Conservation (phyloP, 371 early-diverging fungal species). For the Apophysomyces ossiformis region DNA sequence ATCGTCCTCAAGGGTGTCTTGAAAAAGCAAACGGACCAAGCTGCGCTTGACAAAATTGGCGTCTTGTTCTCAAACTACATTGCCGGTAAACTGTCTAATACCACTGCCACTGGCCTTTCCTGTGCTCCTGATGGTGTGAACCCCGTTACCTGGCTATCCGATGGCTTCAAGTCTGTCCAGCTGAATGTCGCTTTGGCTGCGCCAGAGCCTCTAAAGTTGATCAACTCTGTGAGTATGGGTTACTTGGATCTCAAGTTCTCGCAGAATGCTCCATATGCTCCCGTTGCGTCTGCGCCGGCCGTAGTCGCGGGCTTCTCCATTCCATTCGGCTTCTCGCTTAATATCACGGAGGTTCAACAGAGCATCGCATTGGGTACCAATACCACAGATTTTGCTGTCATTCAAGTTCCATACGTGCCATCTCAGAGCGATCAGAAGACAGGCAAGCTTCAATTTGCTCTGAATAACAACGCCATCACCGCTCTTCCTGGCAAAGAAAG, state of each 20-base stretch:
- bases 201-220: conserved; percentile 46
- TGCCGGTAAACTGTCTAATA: conserved; percentile 44
- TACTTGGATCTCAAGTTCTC: conserved; percentile 54
- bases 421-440: conserved; percentile 48
- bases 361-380: conserved; percentile 47
- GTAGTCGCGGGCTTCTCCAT: conserved; percentile 53
- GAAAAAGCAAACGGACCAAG: conserved; percentile 45
- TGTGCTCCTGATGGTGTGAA: conserved; percentile 53
- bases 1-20: conserved; percentile 55
- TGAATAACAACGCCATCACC: conserved; percentile 27
- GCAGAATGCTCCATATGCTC: conserved; percentile 46
- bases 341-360: conserved; percentile 51
- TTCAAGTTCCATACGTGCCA: conserved; percentile 45
- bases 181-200: conserved; percentile 49
- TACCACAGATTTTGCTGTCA: conserved; percentile 42
- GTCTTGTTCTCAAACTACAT: conserved; percentile 56
- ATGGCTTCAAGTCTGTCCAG: conserved; percentile 52
- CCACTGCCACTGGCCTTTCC: conserved; percentile 58
- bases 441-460: conserved; percentile 50
- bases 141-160: conserved; percentile 55
- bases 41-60: conserved; percentile 43
- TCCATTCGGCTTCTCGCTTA: conserved; percentile 60
- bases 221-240: conserved; percentile 56
- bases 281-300: conserved; percentile 44
- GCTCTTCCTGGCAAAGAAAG: conserved; percentile 45